Evolutionary conservation across 805 yeast genomes (phyloP).

Genomic region (Metschnikowia henanensis): DNA sequence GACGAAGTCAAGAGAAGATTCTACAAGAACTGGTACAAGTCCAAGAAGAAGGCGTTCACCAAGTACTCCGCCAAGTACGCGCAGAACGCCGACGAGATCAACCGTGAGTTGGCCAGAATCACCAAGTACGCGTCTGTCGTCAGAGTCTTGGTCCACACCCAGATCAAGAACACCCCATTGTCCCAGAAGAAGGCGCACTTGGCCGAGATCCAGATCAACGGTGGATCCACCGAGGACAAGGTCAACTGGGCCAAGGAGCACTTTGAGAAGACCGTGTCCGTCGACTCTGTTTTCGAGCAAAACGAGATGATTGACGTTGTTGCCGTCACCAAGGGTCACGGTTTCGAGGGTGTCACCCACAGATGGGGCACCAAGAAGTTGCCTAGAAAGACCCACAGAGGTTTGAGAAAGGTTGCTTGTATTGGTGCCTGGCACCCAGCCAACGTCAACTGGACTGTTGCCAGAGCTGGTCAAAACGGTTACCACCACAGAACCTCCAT

Average conservation of each 20-base stretch:
- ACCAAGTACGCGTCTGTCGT: constrained; percentile 97
- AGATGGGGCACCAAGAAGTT: constrained; percentile 99
- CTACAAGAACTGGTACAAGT: constrained; percentile 99
- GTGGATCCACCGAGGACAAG: constrained; percentile 98
- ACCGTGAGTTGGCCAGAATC: constrained; percentile 97
- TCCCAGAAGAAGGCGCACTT: constrained; percentile 99
- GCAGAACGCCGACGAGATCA: constrained; percentile 82
- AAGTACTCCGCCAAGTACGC: constrained; percentile 99
- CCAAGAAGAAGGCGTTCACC: constrained; percentile 99
- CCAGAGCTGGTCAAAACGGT: constrained; percentile 99
- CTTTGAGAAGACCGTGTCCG: constrained; percentile 98
- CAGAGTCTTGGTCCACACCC: constrained; percentile 99
- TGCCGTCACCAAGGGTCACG: constrained; percentile 99
- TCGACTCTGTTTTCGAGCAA: constrained; percentile 96
- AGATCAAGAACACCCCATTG: constrained; percentile 98
- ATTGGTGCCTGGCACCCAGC: constrained; percentile 99
- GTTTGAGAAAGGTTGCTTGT: constrained; percentile 99
- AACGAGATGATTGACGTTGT: constrained; percentile 98
- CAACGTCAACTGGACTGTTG: constrained; percentile 98
- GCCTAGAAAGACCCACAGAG: constrained; percentile 99
- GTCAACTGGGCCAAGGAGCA: constrained; percentile 98
- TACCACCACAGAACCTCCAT: constrained; percentile 99
- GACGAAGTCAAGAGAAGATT: constrained; percentile 99
- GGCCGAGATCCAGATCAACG: constrained; percentile 99
- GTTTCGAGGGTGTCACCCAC: constrained; percentile 99